phyloP scores from a whole-genome alignment of 805 yeast genomes.

The Myxozyma sirexii region DNA sequence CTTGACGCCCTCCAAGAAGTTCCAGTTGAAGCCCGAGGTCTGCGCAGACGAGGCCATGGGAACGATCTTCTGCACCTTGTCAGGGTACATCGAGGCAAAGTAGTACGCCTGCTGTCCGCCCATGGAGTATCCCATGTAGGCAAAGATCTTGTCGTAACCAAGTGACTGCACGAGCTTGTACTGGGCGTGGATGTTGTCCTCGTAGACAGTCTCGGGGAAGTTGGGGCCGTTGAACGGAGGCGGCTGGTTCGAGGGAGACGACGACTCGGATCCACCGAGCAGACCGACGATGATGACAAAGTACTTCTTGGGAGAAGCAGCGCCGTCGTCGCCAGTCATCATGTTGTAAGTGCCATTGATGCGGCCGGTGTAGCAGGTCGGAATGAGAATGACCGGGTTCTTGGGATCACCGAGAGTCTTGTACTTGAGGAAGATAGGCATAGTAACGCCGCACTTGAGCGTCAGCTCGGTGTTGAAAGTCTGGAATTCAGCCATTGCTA shows the following conservation, averaged over 20 bases:
- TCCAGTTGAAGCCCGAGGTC: conserved; percentile 34
- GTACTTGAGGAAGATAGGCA: conserved; percentile 32
- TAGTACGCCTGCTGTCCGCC: conserved; percentile 35
- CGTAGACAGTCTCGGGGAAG: conserved; percentile 33
- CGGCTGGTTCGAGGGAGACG: conserved; percentile 33
- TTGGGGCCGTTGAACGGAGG: conserved; percentile 33
- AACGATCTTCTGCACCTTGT: conserved; percentile 27
- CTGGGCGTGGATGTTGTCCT: conserved; percentile 34
- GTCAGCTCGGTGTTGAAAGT: conserved; percentile 29
- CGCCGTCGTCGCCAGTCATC: conserved; percentile 30
- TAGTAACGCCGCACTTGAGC: conserved; percentile 32
- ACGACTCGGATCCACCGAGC: conserved; percentile 34
- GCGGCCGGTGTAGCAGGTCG: conserved; percentile 35
- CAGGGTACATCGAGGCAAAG: conserved; percentile 33
- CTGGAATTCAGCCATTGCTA: conserved; percentile 27
- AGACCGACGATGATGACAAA: conserved; percentile 33
- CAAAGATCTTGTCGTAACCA: conserved; percentile 31
- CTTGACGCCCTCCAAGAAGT: conserved; percentile 34
- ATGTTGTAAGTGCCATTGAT: conserved; percentile 27
- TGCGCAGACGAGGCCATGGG: conserved; percentile 34
- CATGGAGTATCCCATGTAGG: conserved; percentile 34
- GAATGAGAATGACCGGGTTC: conserved; percentile 34
- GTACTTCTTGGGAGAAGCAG: conserved; percentile 30
- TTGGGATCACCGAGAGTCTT: conserved; percentile 33
- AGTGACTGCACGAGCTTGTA: conserved; percentile 24